Base-by-base conservation (phyloP, 2,329 filamentous ascomycete genomes). In the Cladophialophora bantiana region DNA sequence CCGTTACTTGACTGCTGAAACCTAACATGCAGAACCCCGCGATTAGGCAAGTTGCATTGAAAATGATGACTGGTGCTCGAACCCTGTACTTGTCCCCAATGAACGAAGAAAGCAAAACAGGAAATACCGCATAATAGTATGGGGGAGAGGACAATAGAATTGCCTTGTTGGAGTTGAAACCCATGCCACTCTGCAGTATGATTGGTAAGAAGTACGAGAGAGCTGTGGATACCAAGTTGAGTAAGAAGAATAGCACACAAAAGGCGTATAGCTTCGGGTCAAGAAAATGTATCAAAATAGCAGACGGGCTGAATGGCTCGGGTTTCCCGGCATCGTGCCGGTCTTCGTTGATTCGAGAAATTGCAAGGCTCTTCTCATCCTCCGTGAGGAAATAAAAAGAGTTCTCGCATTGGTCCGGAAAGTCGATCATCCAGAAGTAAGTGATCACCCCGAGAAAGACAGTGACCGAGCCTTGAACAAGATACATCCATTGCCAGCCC, bases 391-490 rank as follows among this genome's bases (percentile, higher is more conserved):
- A 91, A 71, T 75, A 80, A 70, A 87, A 84, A 59, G 85, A 88
- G 12, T 77, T 77, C 60, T 86, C 80, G 0, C 86, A 82, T 32
- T 86, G 81, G 71, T 90, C 88, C 0, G 88, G 88, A 68, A 91
- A 90, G 73, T 90, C 88, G 50, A 90, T 81, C 78, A 91, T 90
- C 88, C 88, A 90, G 82, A 87, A 89, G 73, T 88, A 90, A 0
- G 88, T 89, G 12, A 83, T 65, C 35, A 89, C 72, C 2, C 88
- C 88, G 20, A 91, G 77, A 26, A 87, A 64, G 66, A 83, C 83
- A 4, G 88, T 83, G 70, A 90, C 86, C 9, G 85, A 73, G 0
- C 89, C 88, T 71, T 90, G 88, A 0, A 90, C 86, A 0, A 90
- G 75, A 70, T 88, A 91, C 87, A 90, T 90, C 82, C 86, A 90